Conservation (phyloP, 176 grass and related monocot species). For the Rhynchospora breviuscula region DNA sequence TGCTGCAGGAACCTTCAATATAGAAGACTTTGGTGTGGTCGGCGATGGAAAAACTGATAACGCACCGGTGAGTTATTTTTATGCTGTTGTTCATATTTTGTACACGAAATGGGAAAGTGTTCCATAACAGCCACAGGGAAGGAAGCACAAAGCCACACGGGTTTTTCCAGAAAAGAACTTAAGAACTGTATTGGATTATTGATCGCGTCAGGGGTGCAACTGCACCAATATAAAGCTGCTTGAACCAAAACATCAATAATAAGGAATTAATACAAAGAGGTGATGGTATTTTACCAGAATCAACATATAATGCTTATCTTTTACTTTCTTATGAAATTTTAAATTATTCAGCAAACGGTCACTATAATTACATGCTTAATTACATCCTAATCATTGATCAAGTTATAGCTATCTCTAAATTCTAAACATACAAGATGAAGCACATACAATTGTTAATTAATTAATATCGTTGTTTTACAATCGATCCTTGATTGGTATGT, state of each 20-base stretch:
- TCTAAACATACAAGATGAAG: background rate
- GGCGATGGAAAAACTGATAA: slow-evolving; percentile 42
- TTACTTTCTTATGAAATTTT: no score
- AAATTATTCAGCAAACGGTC: no score
- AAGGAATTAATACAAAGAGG: no score
- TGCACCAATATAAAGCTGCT: no score
- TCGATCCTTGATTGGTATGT: background rate
- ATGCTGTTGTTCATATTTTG: background rate
- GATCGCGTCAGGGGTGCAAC: no score
- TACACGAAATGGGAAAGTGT: background rate
- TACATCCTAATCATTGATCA: background rate
- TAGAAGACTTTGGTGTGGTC: slow-evolving; percentile 32
- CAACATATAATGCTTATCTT: no score
- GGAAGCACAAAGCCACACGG: background rate
- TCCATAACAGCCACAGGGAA: background rate
- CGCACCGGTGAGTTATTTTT: slow-evolving; percentile 28
- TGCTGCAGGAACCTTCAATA: slow-evolving; percentile 17
- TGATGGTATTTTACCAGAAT: no score
- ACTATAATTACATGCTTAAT: background rate
- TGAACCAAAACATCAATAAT: no score
- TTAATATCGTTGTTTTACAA: background rate
- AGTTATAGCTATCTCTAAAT: background rate
- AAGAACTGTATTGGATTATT: no score
- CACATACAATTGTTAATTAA: background rate
- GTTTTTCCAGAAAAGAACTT: no score